Base-by-base conservation (phyloP, 1,284 basidiomycete genomes). In the Cutaneotrichosporon mucoides region DNA sequence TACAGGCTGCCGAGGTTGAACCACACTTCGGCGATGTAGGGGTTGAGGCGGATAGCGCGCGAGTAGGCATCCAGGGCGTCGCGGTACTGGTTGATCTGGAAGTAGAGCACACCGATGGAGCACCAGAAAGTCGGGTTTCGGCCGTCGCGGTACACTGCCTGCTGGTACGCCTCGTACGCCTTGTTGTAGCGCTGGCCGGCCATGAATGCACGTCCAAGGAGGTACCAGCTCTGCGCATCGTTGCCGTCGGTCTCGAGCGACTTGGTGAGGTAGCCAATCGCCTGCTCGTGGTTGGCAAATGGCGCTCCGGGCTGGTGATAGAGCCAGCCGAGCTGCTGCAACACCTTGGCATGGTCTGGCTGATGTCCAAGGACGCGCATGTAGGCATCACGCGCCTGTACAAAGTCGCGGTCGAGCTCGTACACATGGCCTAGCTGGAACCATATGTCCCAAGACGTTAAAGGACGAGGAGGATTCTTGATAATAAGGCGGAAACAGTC, bases 121-220 rank as follows among this genome's bases (percentile, higher is more conserved):
- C 96, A 99, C 96, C 95, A 99, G 80, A 98, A 98, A 0, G 95
- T 97, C 0, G 96, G 96, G 75, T 98, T 99, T 66, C 94, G 91
- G 8, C 95, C 94, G 71, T 99, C 95, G 52, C 94, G 88, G 79
- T 99, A 99, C 33, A 99, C 94, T 5, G 95, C 95, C 78, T 99
- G 95, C 74, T 99, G 95, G 73, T 99, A 99, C 0, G 95, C 94
- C 79, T 99, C 94, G 80, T 99, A 99, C 1, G 96, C 96, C 79
- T 98, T 98, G 84, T 96, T 98, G 82, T 96, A 97, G 76, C 97
- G 95, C 77, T 93, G 90, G n/a, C 90, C 91, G 5, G 92, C 90
- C 94, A 99, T 98, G 79, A 95, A 99, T 1, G 95, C 93, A 62
- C 95, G 89, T 48, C 95, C 95, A 57, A 99, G 86, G 45, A 99